Evolutionary conservation across 495 filamentous ascomycete genomes (phyloP), one percentile per base, ranked within the genome.

Genomic region (Penicillium argentinense): DNA sequence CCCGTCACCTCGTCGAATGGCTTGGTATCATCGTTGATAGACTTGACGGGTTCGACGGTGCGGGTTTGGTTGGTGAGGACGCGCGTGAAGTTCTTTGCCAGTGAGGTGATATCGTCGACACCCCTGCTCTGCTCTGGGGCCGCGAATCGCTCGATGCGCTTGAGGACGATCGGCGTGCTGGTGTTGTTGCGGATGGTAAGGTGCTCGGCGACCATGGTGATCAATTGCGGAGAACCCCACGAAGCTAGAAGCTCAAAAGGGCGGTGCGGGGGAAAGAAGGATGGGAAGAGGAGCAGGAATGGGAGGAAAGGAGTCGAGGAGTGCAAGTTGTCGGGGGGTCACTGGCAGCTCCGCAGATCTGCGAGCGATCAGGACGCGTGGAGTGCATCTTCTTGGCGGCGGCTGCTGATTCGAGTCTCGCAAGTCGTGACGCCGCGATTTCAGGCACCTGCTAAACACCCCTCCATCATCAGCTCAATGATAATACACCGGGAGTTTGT

Each of bases 151-250:
- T 95, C 86, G 44, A 95, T 73, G 45, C 78, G 67, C 66, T 81
- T 88, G 54, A 97, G 71, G 33, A 83, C 78, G 22, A 97, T 70
- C 1, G 83, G 74, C 5, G 77, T 87, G 49, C 81, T 71, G 27
- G 91, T 92, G 45, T 96, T 76, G 62, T 98, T 98, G 53, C 92
- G 91, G 63, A 98, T 83, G 4, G 82, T 90, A 33, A 97, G 67
- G 37, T 61, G 44, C 33, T 74, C 64, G 33, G 69, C 68, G 21
- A 68, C 69, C 72, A 73, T 75, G 41, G 30, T 66, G 55, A 39
- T 19, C 17, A 29, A 17, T 22, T 29, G 27, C 17, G 13, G 36
- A 38, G 28, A 39, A 28, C 17, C 3, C 17, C 34, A 26, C 14
- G 33, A 18, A 11, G 19, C 37, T 7, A 24, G 18, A 38, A 45